phyloP scores from a whole-genome alignment of 2,329 filamentous ascomycete genomes.

The Pyricularia sp. region DNA sequence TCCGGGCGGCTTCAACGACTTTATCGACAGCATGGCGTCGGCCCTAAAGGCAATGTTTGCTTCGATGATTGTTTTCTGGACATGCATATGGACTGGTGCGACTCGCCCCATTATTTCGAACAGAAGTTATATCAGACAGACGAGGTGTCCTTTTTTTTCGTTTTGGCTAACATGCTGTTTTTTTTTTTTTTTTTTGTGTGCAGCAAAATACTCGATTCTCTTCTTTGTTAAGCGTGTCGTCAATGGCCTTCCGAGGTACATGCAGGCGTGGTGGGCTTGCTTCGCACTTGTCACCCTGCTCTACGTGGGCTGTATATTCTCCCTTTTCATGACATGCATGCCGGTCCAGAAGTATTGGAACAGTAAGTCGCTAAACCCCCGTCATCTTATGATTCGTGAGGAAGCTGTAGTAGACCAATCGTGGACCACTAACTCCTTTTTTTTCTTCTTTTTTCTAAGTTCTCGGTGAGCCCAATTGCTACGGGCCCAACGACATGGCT shows the following conservation, averaged over 20 bases:
- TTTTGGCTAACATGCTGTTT: not conserved
- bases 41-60: not conserved
- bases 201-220: not conserved
- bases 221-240: not conserved
- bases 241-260: not conserved
- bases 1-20: not conserved
- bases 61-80: not conserved
- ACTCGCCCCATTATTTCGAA: not conserved
- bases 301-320: not conserved
- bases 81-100: not conserved
- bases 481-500: not conserved
- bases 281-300: not conserved
- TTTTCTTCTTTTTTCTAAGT: not conserved
- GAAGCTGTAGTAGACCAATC: not conserved
- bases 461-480: not conserved
- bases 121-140: too few species aligned
- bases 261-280: not conserved
- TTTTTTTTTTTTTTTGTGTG: not conserved
- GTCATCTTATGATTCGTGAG: not conserved
- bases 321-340: not conserved
- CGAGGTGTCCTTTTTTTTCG: too few species aligned
- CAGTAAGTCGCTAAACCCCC: not conserved
- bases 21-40: not conserved
- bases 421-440: not conserved
- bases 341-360: not conserved